These are phyloP conservation scores for Hyaloscypha bicolor DNA, from an alignment of 495 filamentous ascomycete genomes.

Conservation along the genomic window DNA sequence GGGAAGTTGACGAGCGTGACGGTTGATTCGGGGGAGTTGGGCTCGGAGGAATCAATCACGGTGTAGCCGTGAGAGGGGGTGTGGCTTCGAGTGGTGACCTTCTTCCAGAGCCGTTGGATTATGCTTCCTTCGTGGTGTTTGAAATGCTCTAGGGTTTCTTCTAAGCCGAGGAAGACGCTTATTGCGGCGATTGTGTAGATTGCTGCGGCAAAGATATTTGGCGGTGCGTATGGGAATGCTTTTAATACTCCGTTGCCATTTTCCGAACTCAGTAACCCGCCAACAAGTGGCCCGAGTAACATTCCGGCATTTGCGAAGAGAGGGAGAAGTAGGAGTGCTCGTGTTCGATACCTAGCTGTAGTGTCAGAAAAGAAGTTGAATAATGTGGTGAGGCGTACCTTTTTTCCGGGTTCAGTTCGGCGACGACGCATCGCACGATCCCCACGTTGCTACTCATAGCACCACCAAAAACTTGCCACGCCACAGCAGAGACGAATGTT, in stretches of 20 bases:
- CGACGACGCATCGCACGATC: not conserved
- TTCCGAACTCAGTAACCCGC: not conserved
- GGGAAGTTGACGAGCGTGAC: not conserved
- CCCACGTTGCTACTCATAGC: not conserved
- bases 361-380: not conserved
- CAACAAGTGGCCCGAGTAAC: not conserved
- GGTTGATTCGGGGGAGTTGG: not conserved
- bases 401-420: not conserved
- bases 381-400: not conserved
- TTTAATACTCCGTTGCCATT: not conserved
- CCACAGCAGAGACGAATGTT: not conserved
- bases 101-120: not conserved
- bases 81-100: not conserved
- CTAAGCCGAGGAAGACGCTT: not conserved
- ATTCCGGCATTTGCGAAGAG: not conserved
- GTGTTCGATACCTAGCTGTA: not conserved
- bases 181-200: not conserved
- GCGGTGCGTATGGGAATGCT: not conserved
- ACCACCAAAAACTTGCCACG: not conserved
- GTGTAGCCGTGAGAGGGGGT: not conserved
- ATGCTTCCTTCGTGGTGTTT: not conserved
- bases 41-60: not conserved
- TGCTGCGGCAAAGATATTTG: not conserved
- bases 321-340: not conserved
- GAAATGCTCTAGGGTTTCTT: not conserved